Base-by-base conservation (phyloP, 352 stramenopile species). In the Phytophthora tubulina region DNA sequence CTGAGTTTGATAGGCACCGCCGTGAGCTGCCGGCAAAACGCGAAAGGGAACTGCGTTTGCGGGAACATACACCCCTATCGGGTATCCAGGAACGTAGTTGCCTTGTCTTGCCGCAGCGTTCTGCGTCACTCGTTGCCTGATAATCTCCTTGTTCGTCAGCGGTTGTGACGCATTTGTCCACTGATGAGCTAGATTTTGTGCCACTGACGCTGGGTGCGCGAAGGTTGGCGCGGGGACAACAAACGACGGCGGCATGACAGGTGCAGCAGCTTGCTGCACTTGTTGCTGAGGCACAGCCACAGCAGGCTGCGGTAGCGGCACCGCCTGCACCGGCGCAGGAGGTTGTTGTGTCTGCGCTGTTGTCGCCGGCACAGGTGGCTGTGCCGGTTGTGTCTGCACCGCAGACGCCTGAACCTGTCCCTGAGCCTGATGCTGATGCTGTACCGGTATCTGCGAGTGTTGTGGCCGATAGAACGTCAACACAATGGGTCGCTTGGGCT, bases 381-480 rank as follows among this genome's bases (percentile, higher is more conserved):
- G 36, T 15, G 11, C 6, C 38, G 48, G 57, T 63, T 55, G 56
- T 14, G 17, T 38, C 51, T 64, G 55, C 30, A 30, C 8, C n/a
- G 15, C 14, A 53, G 51, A n/a, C 6, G 39, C n/a, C 33, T 55
- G 60, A 17, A 21, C 35, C 36, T 58, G 51, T 35, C 6, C 32
- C 11, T 15, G 30, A 27, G 27, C 6, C 27, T 67, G 39, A n/a
- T 11, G 21, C 31, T 49, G 52, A 30, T 13, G 30, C 39, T 54
- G 64, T 51, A 4, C 30, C 9, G 57, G 14, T 3, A 57, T 13
- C 33, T 67, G 41, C n/a, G 44, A 58, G n/a, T 27, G 35, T 6
- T 58, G 69, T n/a, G 64, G 70, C 7, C 71, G 56, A 54, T 75
- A 81, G 21, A 94, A 82, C 32, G 69, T 78, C 32, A 94, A 69